These are phyloP conservation scores for Kwoniella bestiolae DNA, from an alignment of 768 basidiomycete species.

Conservation along the genomic window DNA sequence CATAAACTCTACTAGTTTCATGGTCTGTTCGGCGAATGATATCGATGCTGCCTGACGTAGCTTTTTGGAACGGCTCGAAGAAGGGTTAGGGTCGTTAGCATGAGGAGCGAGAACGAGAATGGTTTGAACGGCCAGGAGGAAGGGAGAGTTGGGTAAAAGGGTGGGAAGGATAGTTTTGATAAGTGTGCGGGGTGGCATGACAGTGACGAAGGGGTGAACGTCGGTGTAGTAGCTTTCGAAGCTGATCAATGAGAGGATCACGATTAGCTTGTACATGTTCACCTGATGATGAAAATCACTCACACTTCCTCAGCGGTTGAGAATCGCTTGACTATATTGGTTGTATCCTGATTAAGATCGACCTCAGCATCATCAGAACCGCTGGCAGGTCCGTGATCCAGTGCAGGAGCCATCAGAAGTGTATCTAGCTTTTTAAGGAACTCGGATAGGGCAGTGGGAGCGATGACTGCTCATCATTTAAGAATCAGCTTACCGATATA, in stretches of 20 bases:
- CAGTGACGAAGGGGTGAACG: conserved; percentile 54
- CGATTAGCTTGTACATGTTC: background rate
- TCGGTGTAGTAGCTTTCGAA: conserved; percentile 52
- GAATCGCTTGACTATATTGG: conserved; percentile 40
- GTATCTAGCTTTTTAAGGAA: conserved; percentile 52
- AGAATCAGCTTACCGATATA: background rate
- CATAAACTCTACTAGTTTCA: conserved; percentile 35
- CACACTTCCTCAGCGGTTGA: conserved; percentile 41
- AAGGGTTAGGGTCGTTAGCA: conserved; percentile 43
- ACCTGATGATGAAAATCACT: conserved; percentile 10
- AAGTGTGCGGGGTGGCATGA: conserved; percentile 50
- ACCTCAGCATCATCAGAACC: background rate
- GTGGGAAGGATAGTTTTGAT: conserved; percentile 37
- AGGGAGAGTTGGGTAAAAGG: conserved; percentile 48
- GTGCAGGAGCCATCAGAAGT: conserved; percentile 29
- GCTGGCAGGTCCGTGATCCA: conserved; percentile 9
- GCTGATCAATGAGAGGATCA: conserved; percentile 14
- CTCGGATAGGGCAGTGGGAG: conserved; percentile 47
- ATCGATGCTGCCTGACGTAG: conserved; percentile 38
- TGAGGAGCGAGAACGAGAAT: conserved; percentile 52
- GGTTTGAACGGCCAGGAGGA: conserved; percentile 51
- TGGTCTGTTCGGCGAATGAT: conserved; percentile 37
- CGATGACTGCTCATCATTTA: background rate
- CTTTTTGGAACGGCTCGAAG: conserved; percentile 46
- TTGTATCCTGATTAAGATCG: conserved; percentile 33